Conservation (phyloP, 176 grass and related monocot species). For the Paspalum vaginatum region DNA sequence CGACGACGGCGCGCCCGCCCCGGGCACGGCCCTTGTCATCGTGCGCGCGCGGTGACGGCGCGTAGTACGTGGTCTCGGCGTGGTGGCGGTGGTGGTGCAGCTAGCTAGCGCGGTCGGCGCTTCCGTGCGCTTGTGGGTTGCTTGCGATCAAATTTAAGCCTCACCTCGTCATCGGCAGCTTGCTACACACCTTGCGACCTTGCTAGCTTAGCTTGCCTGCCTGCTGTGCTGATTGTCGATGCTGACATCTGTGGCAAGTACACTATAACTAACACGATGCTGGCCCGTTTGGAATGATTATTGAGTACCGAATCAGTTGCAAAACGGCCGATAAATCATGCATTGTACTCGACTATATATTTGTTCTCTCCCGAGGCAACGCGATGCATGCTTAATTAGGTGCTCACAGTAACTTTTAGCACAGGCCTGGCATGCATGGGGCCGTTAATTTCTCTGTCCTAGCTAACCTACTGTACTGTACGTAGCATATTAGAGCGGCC, state of each 20-base stretch:
- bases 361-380: not conserved
- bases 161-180: not conserved
- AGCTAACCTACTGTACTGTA: too few species aligned
- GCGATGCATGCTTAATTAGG: not conserved
- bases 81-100: not conserved
- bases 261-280: constrained; percentile 42
- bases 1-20: constrained; percentile 15
- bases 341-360: not conserved
- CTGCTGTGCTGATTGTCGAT: constrained; percentile 10
- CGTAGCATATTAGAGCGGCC: too few species aligned
- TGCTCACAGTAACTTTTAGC: not conserved
- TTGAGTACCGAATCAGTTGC: not conserved
- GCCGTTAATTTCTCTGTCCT: too few species aligned
- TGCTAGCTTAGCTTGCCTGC: not conserved
- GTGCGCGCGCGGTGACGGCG: not conserved
- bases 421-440: not conserved
- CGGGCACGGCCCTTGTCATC: too few species aligned
- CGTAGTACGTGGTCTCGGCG: not conserved
- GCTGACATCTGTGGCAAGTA: constrained; percentile 32
- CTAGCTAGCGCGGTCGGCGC: not conserved
- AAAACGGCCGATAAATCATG: constrained; percentile 9
- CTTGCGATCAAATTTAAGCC: constrained; percentile 36
- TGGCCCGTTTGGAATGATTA: constrained; percentile 29
- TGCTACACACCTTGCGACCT: not conserved
- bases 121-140: constrained; percentile 43